Conservation (phyloP, 169 alveolate genomes). For the Plasmodium gonderi region DNA sequence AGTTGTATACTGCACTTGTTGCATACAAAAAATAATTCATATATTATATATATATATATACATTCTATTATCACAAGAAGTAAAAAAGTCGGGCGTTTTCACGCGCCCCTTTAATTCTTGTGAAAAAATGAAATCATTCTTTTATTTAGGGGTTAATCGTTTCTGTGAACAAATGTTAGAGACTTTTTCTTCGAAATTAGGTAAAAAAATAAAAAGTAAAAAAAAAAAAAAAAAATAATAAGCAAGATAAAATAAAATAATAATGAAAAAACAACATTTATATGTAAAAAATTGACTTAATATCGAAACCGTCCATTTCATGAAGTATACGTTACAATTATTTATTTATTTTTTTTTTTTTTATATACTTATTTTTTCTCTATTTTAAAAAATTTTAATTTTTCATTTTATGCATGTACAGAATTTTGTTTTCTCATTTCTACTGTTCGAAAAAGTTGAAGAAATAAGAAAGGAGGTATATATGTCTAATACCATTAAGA, state of each 20-base stretch:
- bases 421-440: neutral
- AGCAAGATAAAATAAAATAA: too few species aligned
- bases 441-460: neutral
- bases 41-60: too few species aligned
- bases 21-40: too few species aligned
- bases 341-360: neutral
- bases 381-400: neutral
- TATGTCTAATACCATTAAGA: neutral
- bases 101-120: too few species aligned
- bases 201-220: neutral
- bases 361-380: neutral
- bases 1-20: too few species aligned
- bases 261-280: neutral
- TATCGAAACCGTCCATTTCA: neutral
- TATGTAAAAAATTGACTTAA: neutral
- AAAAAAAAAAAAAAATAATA: neutral
- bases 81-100: too few species aligned
- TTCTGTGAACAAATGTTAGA: too few species aligned
- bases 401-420: neutral
- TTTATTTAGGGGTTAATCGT: too few species aligned
- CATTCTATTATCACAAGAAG: too few species aligned
- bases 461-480: neutral
- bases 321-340: neutral
- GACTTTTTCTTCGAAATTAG: too few species aligned
- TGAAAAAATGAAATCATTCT: too few species aligned